phyloP scores from a whole-genome alignment of 306 rosid genomes.

The Neltuma alba region DNA sequence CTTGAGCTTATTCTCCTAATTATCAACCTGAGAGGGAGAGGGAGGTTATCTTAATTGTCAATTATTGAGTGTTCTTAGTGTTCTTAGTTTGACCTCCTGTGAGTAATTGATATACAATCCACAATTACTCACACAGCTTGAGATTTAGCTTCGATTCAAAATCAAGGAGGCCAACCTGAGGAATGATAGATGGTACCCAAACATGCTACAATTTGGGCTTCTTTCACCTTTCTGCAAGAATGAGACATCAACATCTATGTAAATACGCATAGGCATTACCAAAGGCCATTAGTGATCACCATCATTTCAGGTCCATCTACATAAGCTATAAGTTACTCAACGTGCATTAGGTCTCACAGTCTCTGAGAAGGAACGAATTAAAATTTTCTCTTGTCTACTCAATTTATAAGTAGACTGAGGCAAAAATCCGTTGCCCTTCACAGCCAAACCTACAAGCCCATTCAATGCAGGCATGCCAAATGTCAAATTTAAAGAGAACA shows the following conservation, averaged over 20 bases:
- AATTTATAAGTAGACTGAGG: background rate
- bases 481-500: background rate
- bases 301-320: background rate
- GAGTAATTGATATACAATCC: conserved; percentile 21
- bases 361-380: background rate
- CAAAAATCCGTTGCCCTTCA: background rate
- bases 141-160: conserved; percentile 17
- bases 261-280: background rate
- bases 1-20: conserved; percentile 18
- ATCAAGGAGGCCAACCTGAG: conserved; percentile 27
- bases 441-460: background rate
- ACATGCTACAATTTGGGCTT: conserved; percentile 33
- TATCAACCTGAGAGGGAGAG: conserved; percentile 4
- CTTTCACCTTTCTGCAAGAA: conserved; percentile 31
- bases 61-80: conserved; percentile 27
- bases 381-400: conserved; percentile 16
- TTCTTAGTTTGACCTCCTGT: background rate
- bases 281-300: background rate
- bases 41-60: background rate
- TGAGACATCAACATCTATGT: background rate
- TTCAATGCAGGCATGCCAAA: background rate
- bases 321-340: background rate
- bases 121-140: background rate
- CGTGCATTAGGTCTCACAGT: background rate
- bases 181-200: conserved; percentile 24